Percentiles rank a stretch among this genome's conserved stretches.
Evolutionary conservation across 805 yeast species (phyloP).

Genomic region (Zygotorulaspora sp.): DNA sequence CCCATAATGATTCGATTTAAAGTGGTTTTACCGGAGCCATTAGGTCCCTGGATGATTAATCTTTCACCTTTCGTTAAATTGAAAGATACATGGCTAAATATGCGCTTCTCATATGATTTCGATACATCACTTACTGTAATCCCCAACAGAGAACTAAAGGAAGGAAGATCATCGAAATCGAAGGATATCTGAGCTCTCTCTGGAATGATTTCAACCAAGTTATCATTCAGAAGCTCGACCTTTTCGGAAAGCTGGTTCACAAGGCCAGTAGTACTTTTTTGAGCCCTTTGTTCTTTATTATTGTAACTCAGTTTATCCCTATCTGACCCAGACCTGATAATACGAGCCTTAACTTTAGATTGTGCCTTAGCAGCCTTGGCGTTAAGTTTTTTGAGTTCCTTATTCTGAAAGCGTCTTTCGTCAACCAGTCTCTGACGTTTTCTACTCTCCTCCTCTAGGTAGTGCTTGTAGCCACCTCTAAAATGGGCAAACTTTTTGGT

Average conservation of each 20-base stretch:
- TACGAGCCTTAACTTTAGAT: slow-evolving; percentile 15
- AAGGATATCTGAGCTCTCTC: slow-evolving; percentile 12
- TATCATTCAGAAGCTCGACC: slow-evolving; percentile 15
- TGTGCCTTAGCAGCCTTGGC: slow-evolving; percentile 14
- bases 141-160: slow-evolving; percentile 13
- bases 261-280: slow-evolving; percentile 14
- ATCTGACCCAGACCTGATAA: slow-evolving; percentile 17
- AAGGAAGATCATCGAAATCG: slow-evolving; percentile 15
- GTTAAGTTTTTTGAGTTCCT: slow-evolving; percentile 16
- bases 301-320: slow-evolving; percentile 18
- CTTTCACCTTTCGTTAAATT: slow-evolving; percentile 16
- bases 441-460: slow-evolving; percentile 16
- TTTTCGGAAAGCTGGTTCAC: slow-evolving; percentile 16
- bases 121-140: slow-evolving; percentile 11
- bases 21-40: slow-evolving; percentile 24
- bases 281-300: slow-evolving; percentile 17
- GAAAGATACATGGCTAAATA: slow-evolving; percentile 14
- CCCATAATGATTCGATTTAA: slow-evolving; percentile 17
- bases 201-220: slow-evolving; percentile 17
- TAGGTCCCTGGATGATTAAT: slow-evolving; percentile 19
- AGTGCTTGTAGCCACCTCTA: slow-evolving; percentile 16
- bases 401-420: slow-evolving; percentile 16
- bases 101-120: slow-evolving; percentile 13
- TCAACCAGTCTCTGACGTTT: slow-evolving; percentile 11
- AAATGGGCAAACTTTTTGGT: slow-evolving; percentile 15